These are phyloP conservation scores for Malania oleifera DNA, from an alignment of 164 flowering plant genomes.

Conservation along the genomic window DNA sequence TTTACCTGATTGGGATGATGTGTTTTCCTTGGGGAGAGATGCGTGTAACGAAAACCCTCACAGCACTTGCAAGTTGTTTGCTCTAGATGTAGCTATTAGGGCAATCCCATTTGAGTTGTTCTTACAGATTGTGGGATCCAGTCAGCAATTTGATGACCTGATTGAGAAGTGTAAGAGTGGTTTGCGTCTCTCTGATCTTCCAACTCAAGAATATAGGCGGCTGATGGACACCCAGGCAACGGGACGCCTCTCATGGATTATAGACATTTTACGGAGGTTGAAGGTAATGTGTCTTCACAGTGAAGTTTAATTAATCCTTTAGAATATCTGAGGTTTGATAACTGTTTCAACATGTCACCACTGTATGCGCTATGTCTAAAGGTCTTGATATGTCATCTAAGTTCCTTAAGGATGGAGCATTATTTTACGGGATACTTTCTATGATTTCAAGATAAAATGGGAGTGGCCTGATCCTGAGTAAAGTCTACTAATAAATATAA, in stretches of 20 bases:
- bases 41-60: constrained; percentile 44
- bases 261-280: constrained; percentile 67
- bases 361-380: neutral
- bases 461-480: too few species aligned
- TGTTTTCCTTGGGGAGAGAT: constrained; percentile 30
- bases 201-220: constrained; percentile 45
- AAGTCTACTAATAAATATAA: too few species aligned
- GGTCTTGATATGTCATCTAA: neutral
- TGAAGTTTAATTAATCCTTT: neutral
- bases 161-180: constrained; percentile 66
- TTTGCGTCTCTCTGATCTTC: constrained; percentile 69
- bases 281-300: constrained; percentile 49
- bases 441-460: too few species aligned
- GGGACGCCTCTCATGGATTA: constrained; percentile 58
- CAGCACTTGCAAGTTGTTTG: constrained; percentile 54
- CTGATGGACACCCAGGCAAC: constrained; percentile 75
- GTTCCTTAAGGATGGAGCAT: neutral
- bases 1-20: constrained; percentile 45
- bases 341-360: too few species aligned
- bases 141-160: constrained; percentile 51
- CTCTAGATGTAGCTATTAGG: constrained; percentile 57
- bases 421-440: too few species aligned
- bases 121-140: constrained; percentile 76
- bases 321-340: neutral
- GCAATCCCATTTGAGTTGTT: constrained; percentile 89